phyloP scores from a whole-genome alignment of 2,329 filamentous ascomycete species.

The Verticillium nonalfalfae region DNA sequence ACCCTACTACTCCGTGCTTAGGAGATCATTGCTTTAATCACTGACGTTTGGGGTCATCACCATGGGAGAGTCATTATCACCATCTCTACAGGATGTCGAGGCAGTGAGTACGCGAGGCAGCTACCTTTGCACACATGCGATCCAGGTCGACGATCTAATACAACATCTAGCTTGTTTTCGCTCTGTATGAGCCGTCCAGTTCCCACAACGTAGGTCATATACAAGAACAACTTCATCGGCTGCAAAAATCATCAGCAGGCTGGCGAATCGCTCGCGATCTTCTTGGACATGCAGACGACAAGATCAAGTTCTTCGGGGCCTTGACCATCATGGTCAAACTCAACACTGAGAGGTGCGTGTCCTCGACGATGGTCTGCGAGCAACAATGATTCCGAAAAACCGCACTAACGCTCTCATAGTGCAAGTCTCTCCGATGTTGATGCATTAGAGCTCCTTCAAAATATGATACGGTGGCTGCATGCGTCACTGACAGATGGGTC shows the following conservation, averaged over 20 bases:
- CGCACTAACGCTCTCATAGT: constrained; percentile 17
- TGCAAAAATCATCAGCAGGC: constrained; percentile 74
- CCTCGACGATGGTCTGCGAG: background rate
- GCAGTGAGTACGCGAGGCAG: constrained; percentile 4
- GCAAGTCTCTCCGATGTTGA: constrained; percentile 49
- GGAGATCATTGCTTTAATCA: background rate
- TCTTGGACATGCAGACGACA: constrained; percentile 60
- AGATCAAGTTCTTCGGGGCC: constrained; percentile 87
- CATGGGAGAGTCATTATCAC: constrained; percentile 7
- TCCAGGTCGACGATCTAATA: background rate
- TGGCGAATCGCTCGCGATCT: constrained; percentile 82
- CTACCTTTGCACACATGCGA: background rate
- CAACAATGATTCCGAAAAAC: background rate
- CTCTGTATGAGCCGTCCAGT: constrained; percentile 45
- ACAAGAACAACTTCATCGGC: constrained; percentile 68
- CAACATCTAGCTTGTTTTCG: constrained; percentile 35
- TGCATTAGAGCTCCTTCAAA: constrained; percentile 51
- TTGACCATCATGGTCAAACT: constrained; percentile 91
- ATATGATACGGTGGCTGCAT: constrained; percentile 58
- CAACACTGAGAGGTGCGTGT: constrained; percentile 72
- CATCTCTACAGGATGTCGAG: constrained; percentile 7
- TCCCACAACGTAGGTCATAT: constrained; percentile 41
- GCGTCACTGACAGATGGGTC: constrained; percentile 43
- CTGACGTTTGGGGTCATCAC: background rate
- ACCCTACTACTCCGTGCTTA: background rate